Evolutionary conservation across 2,329 filamentous ascomycete species (phyloP).

Genomic region (Sclerotinia borealis): DNA sequence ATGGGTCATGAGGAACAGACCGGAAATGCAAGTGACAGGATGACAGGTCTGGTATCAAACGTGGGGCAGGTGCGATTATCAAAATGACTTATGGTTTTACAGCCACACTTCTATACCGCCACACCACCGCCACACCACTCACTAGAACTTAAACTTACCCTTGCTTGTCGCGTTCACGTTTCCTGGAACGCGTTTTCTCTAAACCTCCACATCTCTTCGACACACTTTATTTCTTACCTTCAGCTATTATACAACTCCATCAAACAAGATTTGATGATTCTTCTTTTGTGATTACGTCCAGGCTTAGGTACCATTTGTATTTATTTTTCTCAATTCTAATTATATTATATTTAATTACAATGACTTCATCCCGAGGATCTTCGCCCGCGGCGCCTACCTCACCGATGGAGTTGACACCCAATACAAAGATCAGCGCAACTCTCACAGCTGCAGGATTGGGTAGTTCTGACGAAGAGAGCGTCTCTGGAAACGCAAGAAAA

Average conservation of each 20-base stretch:
- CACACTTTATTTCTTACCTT: background rate
- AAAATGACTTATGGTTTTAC: slow-evolving; percentile 13
- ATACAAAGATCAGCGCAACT: slow-evolving; percentile 49
- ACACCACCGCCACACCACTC: too few relatives aligned
- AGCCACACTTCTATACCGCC: background rate
- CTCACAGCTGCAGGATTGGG: slow-evolving; percentile 46
- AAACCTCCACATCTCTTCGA: background rate
- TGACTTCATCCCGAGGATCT: slow-evolving; percentile 45
- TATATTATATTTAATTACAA: slow-evolving; percentile 27
- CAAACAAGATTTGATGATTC: slow-evolving; percentile 10
- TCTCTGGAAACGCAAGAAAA: slow-evolving; percentile 19
- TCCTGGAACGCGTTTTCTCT: background rate
- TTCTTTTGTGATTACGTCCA: slow-evolving; percentile 9
- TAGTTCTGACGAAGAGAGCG: slow-evolving; percentile 38
- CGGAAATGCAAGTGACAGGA: background rate
- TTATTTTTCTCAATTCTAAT: background rate
- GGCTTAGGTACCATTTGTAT: background rate
- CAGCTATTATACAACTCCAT: background rate
- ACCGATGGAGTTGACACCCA: slow-evolving; percentile 40
- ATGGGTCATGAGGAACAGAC: background rate
- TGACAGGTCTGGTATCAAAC: background rate
- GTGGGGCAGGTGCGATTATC: background rate
- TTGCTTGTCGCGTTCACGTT: slow-evolving; percentile 8
- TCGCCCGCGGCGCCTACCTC: slow-evolving; percentile 42
- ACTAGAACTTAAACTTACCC: slow-evolving; percentile 3